Conservation (phyloP, 2,329 filamentous ascomycete species). For the Pyrenophora seminiperda region DNA sequence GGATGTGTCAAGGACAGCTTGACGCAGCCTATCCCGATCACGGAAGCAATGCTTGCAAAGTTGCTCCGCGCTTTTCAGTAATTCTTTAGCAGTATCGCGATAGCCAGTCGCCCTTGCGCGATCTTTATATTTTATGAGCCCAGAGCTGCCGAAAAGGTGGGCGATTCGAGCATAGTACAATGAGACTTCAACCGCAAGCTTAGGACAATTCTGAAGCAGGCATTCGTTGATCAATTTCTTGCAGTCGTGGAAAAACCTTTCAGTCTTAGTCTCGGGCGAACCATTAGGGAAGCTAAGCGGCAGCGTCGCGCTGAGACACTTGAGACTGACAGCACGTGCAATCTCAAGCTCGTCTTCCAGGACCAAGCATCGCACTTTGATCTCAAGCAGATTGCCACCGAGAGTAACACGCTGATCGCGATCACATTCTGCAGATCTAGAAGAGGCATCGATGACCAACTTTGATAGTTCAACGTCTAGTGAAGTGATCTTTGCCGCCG, state of each 20-base stretch:
- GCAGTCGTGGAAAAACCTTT: constrained; percentile 36
- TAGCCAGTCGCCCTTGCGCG: constrained; percentile 16
- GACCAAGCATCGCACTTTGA: constrained; percentile 36
- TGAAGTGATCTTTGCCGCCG: constrained; percentile 11
- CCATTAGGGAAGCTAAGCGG: constrained; percentile 20
- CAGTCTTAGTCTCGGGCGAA: constrained; percentile 8
- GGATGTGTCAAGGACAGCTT: constrained; percentile 34
- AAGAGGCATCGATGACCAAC: constrained; percentile 22
- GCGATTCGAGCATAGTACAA: constrained; percentile 43
- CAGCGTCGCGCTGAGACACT: not conserved
- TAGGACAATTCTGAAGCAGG: constrained; percentile 41
- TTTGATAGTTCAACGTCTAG: constrained; percentile 24
- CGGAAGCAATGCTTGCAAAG: constrained; percentile 45
- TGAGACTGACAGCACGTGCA: not conserved
- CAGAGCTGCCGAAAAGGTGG: constrained; percentile 29
- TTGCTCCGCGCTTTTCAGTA: constrained; percentile 37
- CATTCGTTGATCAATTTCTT: constrained; percentile 38
- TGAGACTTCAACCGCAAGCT: constrained; percentile 45
- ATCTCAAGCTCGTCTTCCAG: constrained; percentile 42
- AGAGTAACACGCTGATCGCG: constrained; percentile 40
- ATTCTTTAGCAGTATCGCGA: constrained; percentile 23
- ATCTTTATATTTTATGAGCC: constrained; percentile 7
- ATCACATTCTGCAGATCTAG: constrained; percentile 21
- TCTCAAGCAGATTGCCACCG: constrained; percentile 33
- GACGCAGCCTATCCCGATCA: constrained; percentile 27